A percentile compares a stretch with the other conserved stretches of the same genome.
phyloP scores from a whole-genome alignment of 1,139 yeast genomes.

The Diutina pseudorugosa region DNA sequence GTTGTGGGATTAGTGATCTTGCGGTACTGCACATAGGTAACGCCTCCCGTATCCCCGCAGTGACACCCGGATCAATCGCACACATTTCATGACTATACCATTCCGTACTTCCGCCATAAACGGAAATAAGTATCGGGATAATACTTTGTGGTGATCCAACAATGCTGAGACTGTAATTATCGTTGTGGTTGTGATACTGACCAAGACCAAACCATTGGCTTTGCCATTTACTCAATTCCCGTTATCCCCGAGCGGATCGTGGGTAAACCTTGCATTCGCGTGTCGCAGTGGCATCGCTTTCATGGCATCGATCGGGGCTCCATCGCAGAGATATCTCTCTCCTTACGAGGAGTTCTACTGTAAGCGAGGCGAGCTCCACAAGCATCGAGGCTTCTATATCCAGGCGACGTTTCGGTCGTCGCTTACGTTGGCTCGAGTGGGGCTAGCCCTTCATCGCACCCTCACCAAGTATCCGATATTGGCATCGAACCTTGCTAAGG shows the following conservation, averaged over 20 bases:
- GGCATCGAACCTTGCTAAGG: constrained; percentile 19
- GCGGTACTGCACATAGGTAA: background rate
- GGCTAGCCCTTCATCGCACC: constrained; percentile 20
- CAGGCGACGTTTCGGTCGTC: constrained; percentile 21
- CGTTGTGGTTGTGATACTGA: too few relatives aligned
- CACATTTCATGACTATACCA: too few relatives aligned
- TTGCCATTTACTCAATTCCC: too few relatives aligned
- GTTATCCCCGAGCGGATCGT: too few relatives aligned
- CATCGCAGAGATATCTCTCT: constrained; percentile 15
- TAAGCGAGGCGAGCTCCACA: constrained; percentile 18
- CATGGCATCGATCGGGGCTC: background rate
- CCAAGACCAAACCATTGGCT: too few relatives aligned
- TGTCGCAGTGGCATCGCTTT: too few relatives aligned
- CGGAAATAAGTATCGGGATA: too few relatives aligned
- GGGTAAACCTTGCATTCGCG: too few relatives aligned
- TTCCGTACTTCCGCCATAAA: too few relatives aligned
- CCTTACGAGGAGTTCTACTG: constrained; percentile 25
- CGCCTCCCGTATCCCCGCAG: background rate
- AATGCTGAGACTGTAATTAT: too few relatives aligned
- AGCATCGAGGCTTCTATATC: constrained; percentile 23
- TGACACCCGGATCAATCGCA: background rate
- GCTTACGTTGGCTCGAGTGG: constrained; percentile 12
- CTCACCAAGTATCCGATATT: constrained; percentile 24
- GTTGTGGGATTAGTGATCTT: background rate
- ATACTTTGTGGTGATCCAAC: too few relatives aligned